Evolutionary conservation across 148 eudicot genomes (phyloP).

Genomic region (Heliamphora exappendiculata): DNA sequence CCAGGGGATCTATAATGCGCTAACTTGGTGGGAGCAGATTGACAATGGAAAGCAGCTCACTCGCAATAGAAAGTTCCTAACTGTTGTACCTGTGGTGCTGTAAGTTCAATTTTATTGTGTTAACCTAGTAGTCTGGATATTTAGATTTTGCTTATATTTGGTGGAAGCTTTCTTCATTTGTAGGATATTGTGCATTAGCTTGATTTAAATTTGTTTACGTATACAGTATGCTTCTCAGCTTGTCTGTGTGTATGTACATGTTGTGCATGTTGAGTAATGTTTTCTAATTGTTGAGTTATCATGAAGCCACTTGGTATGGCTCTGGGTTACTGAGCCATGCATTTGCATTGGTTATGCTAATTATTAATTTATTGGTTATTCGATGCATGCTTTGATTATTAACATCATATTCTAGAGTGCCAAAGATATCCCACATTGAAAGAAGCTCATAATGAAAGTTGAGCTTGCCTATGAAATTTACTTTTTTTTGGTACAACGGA

Average conservation of each 20-base stretch:
- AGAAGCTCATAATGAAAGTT: background rate
- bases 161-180: background rate
- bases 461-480: background rate
- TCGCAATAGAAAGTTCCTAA: conserved; percentile 79
- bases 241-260: too few relatives aligned
- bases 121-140: background rate
- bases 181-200: background rate
- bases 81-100: conserved; percentile 87
- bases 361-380: background rate
- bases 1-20: conserved; percentile 79
- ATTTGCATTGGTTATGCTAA: background rate
- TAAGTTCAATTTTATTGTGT: conserved; percentile 33
- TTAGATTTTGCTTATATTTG: background rate
- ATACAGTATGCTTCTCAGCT: background rate
- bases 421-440: background rate
- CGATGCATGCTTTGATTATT: background rate
- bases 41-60: conserved; percentile 93
- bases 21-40: conserved; percentile 97
- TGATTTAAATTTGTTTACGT: background rate
- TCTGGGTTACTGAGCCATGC: background rate
- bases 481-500: too few relatives aligned
- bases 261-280: background rate
- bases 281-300: background rate
- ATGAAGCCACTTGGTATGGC: background rate
- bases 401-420: background rate